phyloP scores from a whole-genome alignment of 2,329 filamentous ascomycete species.

The Sphaerulina musiva region DNA sequence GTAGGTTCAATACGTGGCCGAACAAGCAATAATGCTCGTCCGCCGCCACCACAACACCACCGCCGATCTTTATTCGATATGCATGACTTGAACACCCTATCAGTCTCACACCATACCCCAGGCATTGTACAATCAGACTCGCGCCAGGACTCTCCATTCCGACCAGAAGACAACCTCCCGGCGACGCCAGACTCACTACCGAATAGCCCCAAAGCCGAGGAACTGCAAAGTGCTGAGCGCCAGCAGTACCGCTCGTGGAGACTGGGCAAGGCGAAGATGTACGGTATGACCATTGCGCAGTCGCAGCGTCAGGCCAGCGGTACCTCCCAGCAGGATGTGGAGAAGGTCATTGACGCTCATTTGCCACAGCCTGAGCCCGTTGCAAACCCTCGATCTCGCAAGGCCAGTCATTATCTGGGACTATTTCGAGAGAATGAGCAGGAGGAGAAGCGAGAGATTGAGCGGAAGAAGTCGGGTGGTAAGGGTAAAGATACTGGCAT shows the following conservation, averaged over 20 bases:
- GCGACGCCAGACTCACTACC: conserved; percentile 18
- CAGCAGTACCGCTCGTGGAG: conserved; percentile 46
- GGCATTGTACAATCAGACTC: conserved; percentile 2
- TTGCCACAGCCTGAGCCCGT: conserved; percentile 51
- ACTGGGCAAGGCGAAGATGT: conserved; percentile 41
- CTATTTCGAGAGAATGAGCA: conserved; percentile 58
- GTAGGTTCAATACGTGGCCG: conserved; percentile 3
- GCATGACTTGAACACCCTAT: conserved; percentile 20
- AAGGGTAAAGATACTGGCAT: conserved; percentile 19
- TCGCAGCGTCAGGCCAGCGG: conserved; percentile 30
- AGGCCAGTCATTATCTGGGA: conserved; percentile 59
- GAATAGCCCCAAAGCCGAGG: conserved; percentile 11
- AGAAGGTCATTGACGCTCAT: conserved; percentile 59
- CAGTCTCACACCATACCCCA: conserved; percentile 10
- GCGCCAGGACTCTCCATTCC: conserved; percentile 15
- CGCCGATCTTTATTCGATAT: conserved; percentile 31
- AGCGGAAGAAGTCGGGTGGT: conserved; percentile 40
- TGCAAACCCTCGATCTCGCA: conserved; percentile 54
- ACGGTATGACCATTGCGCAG: conserved; percentile 35
- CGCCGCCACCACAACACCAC: conserved; percentile 26
- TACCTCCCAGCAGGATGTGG: conserved; percentile 39
- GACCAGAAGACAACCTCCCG: conserved; percentile 15
- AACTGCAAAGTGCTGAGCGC: conserved; percentile 37
- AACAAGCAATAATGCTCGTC: conserved; percentile 17
- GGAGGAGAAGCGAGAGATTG: conserved; percentile 48